Evolutionary conservation across 352 stramenopile species (phyloP).

Genomic region (Phytophthora quininea): DNA sequence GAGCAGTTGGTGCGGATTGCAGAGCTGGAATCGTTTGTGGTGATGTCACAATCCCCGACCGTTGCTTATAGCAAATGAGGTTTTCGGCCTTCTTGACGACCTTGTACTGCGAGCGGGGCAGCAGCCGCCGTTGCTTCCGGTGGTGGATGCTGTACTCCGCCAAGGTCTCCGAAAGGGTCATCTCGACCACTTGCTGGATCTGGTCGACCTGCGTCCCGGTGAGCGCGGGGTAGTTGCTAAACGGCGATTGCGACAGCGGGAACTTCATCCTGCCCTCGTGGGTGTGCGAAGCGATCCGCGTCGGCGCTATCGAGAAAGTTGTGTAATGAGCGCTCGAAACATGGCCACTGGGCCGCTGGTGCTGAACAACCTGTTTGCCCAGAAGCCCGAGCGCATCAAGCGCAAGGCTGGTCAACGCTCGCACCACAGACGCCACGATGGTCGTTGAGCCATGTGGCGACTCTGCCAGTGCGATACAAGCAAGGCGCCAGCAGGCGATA

Average conservation of each 20-base stretch:
- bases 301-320: constrained; percentile 17
- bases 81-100: constrained; percentile 44
- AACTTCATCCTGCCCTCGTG: constrained; percentile 39
- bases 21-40: not conserved
- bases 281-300: not conserved
- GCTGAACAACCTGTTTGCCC: too few species aligned
- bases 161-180: constrained; percentile 32
- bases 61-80: constrained; percentile 40
- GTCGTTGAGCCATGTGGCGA: constrained; percentile 8
- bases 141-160: constrained; percentile 37
- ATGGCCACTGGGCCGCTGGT: too few species aligned
- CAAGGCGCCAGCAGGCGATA: constrained; percentile 19
- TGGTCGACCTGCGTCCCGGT: constrained; percentile 17
- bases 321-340: constrained; percentile 11
- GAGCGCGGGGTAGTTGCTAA: constrained; percentile 24
- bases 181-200: constrained; percentile 20
- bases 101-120: constrained; percentile 37
- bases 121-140: constrained; percentile 18
- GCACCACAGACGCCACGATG: constrained; percentile 1
- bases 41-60: constrained; percentile 6
- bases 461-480: constrained; percentile 22
- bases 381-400: too few species aligned
- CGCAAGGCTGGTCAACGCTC: constrained; percentile 3
- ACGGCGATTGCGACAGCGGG: constrained; percentile 27
- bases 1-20: constrained; percentile 5